Percentiles rank a stretch among this genome's conserved stretches.
These are phyloP conservation scores for Marasmius fiardii DNA, from an alignment of 1,284 basidiomycete species.

Conservation along the genomic window DNA sequence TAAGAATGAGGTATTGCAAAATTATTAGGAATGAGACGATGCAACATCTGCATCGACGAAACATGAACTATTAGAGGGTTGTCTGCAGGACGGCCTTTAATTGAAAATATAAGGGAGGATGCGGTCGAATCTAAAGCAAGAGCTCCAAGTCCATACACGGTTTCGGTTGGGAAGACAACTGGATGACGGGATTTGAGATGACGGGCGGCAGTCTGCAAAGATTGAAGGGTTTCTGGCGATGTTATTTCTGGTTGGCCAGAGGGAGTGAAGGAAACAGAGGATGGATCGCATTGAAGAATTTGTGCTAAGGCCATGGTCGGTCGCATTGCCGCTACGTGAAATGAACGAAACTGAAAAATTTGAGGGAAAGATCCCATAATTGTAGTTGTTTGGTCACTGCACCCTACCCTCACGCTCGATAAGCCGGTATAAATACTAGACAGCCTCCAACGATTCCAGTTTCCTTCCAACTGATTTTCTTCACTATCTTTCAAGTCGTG, in stretches of 20 bases:
- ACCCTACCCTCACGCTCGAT: too few species aligned
- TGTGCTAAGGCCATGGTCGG: conserved; percentile 24
- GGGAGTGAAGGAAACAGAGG: conserved; percentile 48
- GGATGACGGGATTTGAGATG: conserved; percentile 43
- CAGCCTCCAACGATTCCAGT: too few species aligned
- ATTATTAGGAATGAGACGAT: conserved; percentile 60
- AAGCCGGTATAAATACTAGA: too few species aligned
- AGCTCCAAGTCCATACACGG: conserved; percentile 96
- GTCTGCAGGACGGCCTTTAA: conserved; percentile 92
- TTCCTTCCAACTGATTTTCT: too few species aligned
- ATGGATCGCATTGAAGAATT: conserved; percentile 53
- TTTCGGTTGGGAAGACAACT: conserved; percentile 96
- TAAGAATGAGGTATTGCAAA: conserved; percentile 67
- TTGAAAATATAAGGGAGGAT: conserved; percentile 75
- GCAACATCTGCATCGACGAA: conserved; percentile 82
- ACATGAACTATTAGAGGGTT: conserved; percentile 99
- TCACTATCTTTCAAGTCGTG: conserved; percentile 6
- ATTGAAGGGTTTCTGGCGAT: conserved; percentile 39
- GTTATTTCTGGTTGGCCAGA: conserved; percentile 40
- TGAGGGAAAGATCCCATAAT: not conserved
- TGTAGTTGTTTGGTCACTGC: not conserved
- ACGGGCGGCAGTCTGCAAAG: conserved; percentile 46
- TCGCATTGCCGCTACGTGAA: conserved; percentile 14
- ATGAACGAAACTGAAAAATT: conserved; percentile 8
- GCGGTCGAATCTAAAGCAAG: conserved; percentile 72